Conservation (phyloP, 768 basidiomycete species). For the Lactarius deliciosus region DNA sequence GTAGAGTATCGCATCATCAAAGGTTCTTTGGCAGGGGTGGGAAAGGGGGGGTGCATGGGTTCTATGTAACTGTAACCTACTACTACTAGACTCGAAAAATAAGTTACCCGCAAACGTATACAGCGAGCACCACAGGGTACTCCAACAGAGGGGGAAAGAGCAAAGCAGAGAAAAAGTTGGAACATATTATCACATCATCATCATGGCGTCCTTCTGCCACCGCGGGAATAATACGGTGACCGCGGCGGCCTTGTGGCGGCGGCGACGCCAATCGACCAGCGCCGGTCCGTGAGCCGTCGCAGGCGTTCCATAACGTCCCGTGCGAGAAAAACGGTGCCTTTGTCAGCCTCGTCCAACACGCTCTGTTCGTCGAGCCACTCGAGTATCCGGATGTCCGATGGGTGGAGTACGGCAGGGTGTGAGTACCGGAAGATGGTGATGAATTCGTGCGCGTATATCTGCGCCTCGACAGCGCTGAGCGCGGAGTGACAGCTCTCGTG, state of each 20-base stretch:
- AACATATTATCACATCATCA: not conserved
- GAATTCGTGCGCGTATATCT: conserved; percentile 42
- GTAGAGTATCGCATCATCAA: not conserved
- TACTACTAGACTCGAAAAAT: conserved; percentile 4
- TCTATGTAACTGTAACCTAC: not conserved
- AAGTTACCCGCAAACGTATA: conserved; percentile 15
- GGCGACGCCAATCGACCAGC: conserved; percentile 15
- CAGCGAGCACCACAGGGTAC: not conserved
- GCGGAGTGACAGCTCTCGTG: conserved; percentile 32
- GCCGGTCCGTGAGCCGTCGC: conserved; percentile 34
- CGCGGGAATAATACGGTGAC: not conserved
- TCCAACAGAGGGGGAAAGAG: not conserved
- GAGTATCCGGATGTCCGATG: conserved; percentile 39
- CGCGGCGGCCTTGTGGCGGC: not conserved
- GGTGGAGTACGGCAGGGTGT: conserved; percentile 37
- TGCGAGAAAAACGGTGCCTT: conserved; percentile 40
- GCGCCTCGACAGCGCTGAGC: conserved; percentile 36
- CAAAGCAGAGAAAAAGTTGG: not conserved
- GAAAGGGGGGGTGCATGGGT: not conserved
- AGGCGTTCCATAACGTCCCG: conserved; percentile 38
- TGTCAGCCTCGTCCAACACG: conserved; percentile 38
- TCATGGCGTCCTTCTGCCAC: conserved; percentile 16
- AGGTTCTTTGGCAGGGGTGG: not conserved
- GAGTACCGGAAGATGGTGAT: conserved; percentile 43
- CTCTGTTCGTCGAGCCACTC: conserved; percentile 35